Percentiles rank a stretch among this genome's conserved stretches.
These are phyloP conservation scores for Penicillium psychrosexuale DNA, from an alignment of 2,329 filamentous ascomycete genomes.

Conservation along the genomic window DNA sequence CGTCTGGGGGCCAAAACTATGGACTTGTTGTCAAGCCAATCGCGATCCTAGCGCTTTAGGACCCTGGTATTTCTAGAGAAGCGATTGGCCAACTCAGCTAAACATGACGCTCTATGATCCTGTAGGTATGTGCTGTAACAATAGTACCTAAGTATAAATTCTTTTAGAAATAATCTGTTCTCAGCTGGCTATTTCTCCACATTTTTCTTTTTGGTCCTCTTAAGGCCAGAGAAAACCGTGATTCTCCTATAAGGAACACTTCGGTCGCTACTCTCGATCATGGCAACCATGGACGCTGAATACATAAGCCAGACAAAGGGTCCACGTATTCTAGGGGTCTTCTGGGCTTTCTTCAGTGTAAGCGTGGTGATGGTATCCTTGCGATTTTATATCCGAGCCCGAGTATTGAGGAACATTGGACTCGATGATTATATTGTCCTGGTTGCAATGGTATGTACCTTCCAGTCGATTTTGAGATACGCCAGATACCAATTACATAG, in stretches of 20 bases:
- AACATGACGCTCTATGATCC: not conserved
- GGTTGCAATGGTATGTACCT: constrained; percentile 29
- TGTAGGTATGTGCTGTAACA: not conserved
- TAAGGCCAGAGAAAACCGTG: not conserved
- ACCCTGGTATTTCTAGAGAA: not conserved
- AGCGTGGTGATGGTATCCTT: constrained; percentile 30
- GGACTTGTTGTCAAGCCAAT: not conserved
- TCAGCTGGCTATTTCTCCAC: no score
- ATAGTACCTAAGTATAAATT: not conserved
- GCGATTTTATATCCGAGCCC: constrained; percentile 32
- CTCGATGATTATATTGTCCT: constrained; percentile 41
- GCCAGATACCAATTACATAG: not conserved
- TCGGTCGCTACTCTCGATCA: not conserved
- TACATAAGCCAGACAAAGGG: constrained; percentile 29
- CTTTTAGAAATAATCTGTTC: not conserved
- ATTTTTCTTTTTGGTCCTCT: not conserved
- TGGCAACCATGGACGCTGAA: not conserved
- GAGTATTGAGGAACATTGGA: constrained; percentile 30
- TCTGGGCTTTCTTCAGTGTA: constrained; percentile 30
- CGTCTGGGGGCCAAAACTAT: not conserved
- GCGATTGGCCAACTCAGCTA: not conserved
- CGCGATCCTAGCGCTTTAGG: not conserved
- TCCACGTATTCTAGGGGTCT: constrained; percentile 30
- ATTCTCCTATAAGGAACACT: not conserved
- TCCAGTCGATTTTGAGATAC: not conserved